Evolutionary conservation across 2,329 filamentous ascomycete species (phyloP), one percentile per base, ranked within the genome.

Genomic region (Fusarium albosuccineum): DNA sequence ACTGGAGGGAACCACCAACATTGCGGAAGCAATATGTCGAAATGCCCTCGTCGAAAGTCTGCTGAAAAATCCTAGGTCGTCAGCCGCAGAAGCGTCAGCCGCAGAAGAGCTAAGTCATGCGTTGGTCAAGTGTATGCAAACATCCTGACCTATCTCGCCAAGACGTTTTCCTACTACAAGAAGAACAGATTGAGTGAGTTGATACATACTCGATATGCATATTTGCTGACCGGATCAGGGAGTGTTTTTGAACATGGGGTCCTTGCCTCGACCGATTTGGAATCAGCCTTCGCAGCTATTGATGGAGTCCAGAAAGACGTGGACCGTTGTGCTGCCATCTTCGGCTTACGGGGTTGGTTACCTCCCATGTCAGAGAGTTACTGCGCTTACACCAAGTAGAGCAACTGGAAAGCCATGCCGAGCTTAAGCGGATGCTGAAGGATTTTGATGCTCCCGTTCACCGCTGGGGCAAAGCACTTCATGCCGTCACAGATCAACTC

Each of bases 241-340:
- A 17, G 40, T 5, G 40, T 42, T 27, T 1, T 42, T 8, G 27
- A 42, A 13, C 22, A 42, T 27, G 11, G 40, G 9, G 3, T 42
- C 22, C 17, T 42, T 42, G 40, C 40, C 9, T 27, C 17, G n/a
- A 13, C 11, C 22, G 40, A 26, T 6, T 27, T 42, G 40, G 40
- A 42, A 16, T 40, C 34, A 46, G 17, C 56, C 7, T 59, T 59
- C 14, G n/a, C 40, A 5, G 33, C 29, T 22, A 52, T 52, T 10
- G 29, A 10, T 9, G 10, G 10, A 9, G 30, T 16, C 14, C 53
- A 49, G 34, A 13, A n/a, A 27, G 11, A 36, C n/a, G 44, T 49
- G 8, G 44, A 50, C 29, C 44, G 36, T 36, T 50, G 27, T 42
- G 29, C 11, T 27, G 17, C n/a, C 16, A 44, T 14, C 26, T 50